phyloP scores from a whole-genome alignment of 2,329 filamentous ascomycete species.

The Cercospora sp. region DNA sequence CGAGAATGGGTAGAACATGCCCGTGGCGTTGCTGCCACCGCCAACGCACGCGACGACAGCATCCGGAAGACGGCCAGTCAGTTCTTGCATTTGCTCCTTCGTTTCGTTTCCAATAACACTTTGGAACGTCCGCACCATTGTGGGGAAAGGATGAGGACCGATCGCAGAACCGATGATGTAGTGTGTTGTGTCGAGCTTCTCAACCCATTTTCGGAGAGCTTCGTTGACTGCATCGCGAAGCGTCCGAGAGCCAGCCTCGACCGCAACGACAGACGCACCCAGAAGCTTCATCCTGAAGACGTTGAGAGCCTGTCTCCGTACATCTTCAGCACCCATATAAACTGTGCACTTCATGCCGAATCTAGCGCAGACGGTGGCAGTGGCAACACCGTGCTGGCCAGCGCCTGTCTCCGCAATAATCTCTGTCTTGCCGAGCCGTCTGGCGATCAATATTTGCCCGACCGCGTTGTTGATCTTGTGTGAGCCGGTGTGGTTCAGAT shows the following conservation, averaged over 20 bases:
- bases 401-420: conserved; percentile 98
- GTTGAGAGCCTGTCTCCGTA: conserved; percentile 91
- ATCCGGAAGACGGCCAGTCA: conserved; percentile 86
- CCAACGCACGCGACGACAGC: conserved; percentile 96
- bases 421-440: conserved; percentile 85
- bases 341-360: conserved; percentile 98
- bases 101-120: conserved; percentile 95
- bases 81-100: conserved; percentile 82
- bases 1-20: conserved; percentile 98
- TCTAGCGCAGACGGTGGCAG: conserved; percentile 94
- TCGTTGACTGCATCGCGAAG: conserved; percentile 78
- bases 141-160: conserved; percentile 95
- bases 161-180: conserved; percentile 98
- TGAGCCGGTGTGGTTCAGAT: conserved; percentile 94
- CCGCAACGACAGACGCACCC: conserved; percentile 86
- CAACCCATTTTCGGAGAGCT: conserved; percentile 90
- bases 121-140: conserved; percentile 96
- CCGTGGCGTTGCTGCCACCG: conserved; percentile 89
- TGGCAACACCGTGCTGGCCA: conserved; percentile 96
- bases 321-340: conserved; percentile 98
- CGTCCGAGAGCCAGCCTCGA: conserved; percentile 79
- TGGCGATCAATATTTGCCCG: conserved; percentile 85
- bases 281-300: conserved; percentile 98
- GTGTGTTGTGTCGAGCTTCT: conserved; percentile 88
- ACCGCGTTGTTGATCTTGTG: conserved; percentile 99